Percentiles rank a stretch among this genome's conserved stretches.
Evolutionary conservation across 176 grass and related monocot genomes (phyloP).

Genomic region (Ananas comosus): DNA sequence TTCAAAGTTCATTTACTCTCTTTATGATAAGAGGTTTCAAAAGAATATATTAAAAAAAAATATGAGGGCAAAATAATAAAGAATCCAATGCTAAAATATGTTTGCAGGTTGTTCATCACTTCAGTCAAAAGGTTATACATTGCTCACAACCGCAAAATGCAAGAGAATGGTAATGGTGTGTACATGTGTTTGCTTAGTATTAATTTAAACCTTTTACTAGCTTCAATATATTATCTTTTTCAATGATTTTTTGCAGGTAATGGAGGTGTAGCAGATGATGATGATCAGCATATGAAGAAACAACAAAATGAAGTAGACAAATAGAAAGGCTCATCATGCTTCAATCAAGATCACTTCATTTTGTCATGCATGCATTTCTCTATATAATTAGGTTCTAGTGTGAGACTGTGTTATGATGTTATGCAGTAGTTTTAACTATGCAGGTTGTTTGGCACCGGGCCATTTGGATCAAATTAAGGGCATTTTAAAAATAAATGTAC

Average conservation of each 20-base stretch:
- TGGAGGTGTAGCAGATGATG: background rate
- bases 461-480: background rate
- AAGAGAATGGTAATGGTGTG: conserved; percentile 28
- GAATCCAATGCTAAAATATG: background rate
- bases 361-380: background rate
- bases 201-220: background rate
- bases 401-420: background rate
- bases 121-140: conserved; percentile 77
- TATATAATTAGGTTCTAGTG: background rate
- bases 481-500: too few species aligned
- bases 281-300: background rate
- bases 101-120: conserved; percentile 51
- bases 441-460: background rate
- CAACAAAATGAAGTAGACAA: background rate
- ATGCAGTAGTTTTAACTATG: background rate
- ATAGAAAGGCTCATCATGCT: background rate
- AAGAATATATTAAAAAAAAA: background rate
- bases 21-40: background rate
- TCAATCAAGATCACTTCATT: background rate
- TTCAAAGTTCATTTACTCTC: background rate
- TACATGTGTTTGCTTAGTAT: too few species aligned
- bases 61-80: too few species aligned
- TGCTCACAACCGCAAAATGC: conserved; percentile 23
- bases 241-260: background rate
- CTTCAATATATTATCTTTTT: background rate